Conservation (phyloP, 2,329 filamentous ascomycete species). For the Penicillium psychrosexuale region DNA sequence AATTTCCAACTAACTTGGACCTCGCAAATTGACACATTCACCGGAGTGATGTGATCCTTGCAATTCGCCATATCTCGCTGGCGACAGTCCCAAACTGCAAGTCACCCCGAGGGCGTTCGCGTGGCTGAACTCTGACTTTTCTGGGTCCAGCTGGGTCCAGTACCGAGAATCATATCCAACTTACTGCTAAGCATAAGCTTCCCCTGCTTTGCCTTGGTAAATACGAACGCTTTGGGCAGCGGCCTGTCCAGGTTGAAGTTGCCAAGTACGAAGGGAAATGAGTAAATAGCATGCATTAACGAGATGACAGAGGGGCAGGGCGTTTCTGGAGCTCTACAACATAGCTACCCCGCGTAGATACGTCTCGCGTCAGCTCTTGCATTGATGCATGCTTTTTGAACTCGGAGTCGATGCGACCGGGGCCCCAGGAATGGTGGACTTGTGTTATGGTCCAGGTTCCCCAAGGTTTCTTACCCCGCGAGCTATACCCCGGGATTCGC, state of each 20-base stretch:
- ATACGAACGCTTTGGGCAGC: constrained; percentile 2
- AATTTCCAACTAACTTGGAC: background rate
- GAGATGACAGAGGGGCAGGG: constrained; percentile 1
- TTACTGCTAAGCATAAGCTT: constrained; percentile 5
- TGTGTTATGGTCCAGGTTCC: background rate
- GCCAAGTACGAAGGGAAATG: constrained; percentile 2
- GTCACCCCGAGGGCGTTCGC: constrained; percentile 11
- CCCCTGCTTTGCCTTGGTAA: background rate
- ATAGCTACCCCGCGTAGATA: constrained; percentile 2
- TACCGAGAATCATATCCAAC: constrained; percentile 4
- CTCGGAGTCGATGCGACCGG: background rate
- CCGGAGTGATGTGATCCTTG: constrained; percentile 6
- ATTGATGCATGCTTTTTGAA: background rate
- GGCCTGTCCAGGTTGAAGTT: constrained; percentile 3
- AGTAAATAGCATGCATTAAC: constrained; percentile 2
- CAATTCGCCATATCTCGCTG: background rate
- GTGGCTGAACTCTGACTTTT: constrained; percentile 21
- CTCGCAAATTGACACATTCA: background rate
- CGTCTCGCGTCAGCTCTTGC: constrained; percentile 3
- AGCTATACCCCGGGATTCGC: constrained; percentile 3
- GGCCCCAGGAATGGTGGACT: background rate
- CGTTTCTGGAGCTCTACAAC: background rate
- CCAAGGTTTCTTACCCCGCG: constrained; percentile 4
- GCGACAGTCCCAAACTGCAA: constrained; percentile 4
- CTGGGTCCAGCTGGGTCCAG: background rate